Evolutionary conservation across 768 basidiomycete species (phyloP).

Genomic region (Boletales sp.): DNA sequence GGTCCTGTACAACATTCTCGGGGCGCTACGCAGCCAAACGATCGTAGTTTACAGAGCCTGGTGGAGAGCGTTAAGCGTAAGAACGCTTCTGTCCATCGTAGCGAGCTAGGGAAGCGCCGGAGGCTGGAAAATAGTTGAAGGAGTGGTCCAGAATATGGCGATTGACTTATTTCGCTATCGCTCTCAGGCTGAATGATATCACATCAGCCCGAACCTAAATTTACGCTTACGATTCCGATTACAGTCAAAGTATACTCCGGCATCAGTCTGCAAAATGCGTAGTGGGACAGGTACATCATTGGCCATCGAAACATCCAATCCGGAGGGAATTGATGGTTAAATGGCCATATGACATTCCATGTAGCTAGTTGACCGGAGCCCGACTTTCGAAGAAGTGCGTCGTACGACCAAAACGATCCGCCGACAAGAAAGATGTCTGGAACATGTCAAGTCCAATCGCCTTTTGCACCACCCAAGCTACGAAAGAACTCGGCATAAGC

Average conservation of each 20-base stretch:
- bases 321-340: not conserved
- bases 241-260: too few species aligned
- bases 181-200: too few species aligned
- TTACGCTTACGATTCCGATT: too few species aligned
- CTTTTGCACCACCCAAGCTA: constrained; percentile 52
- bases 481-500: constrained; percentile 93
- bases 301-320: not conserved
- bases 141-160: too few species aligned
- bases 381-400: too few species aligned
- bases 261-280: too few species aligned
- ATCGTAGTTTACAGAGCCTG: constrained; percentile 53
- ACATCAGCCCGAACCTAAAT: too few species aligned
- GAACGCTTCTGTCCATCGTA: constrained; percentile 34
- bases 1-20: not conserved
- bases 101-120: constrained; percentile 37
- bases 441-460: constrained; percentile 16
- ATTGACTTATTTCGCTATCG: too few species aligned
- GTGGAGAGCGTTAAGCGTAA: constrained; percentile 90
- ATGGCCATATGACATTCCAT: not conserved
- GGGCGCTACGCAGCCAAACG: constrained; percentile 1
- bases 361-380: too few species aligned
- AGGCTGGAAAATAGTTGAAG: constrained; percentile 25
- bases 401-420: too few species aligned
- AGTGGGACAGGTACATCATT: not conserved
- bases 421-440: too few species aligned